phyloP scores from a whole-genome alignment of 345 rosid species.

The Bruguiera sexangula region DNA sequence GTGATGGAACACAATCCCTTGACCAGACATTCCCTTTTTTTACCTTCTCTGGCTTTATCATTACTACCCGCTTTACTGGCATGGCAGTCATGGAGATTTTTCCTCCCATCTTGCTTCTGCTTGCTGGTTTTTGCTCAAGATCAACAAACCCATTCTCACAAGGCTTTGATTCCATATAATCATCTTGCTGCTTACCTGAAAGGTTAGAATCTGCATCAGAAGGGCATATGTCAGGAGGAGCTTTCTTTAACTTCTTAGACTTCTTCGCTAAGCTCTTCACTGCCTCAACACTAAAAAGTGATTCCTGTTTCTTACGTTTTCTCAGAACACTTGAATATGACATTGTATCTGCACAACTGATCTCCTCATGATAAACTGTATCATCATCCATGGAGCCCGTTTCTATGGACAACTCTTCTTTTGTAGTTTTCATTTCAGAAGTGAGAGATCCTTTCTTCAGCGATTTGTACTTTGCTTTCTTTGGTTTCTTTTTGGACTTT shows the following conservation, averaged over 20 bases:
- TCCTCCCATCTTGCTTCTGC: conserved; percentile 74
- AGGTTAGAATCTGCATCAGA: conserved; percentile 39
- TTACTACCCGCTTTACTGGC: conserved; percentile 79
- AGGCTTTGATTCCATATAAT: conserved; percentile 35
- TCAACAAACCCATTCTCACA: conserved; percentile 42
- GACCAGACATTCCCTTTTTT: conserved; percentile 92
- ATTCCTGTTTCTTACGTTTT: conserved; percentile 66
- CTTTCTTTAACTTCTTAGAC: conserved; percentile 63
- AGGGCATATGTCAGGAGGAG: conserved; percentile 31
- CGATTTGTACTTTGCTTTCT: conserved; percentile 91
- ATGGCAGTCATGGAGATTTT: conserved; percentile 69
- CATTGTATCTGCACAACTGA: conserved; percentile 44
- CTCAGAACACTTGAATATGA: conserved; percentile 43
- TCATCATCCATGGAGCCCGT: conserved; percentile 53
- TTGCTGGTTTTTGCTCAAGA: conserved; percentile 54
- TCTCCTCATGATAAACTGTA: conserved; percentile 38
- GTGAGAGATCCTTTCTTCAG: conserved; percentile 77
- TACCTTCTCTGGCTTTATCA: conserved; percentile 84
- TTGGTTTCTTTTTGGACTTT: conserved; percentile 82
- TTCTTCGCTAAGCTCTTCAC: conserved; percentile 64
- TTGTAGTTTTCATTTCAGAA: conserved; percentile 56
- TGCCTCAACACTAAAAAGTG: conserved; percentile 40
- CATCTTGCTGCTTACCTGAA: conserved; percentile 45
- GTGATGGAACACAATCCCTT: conserved; percentile 84
- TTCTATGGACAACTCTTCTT: conserved; percentile 46